Percentiles rank a stretch among this genome's conserved stretches.
These are phyloP conservation scores for Scalesia atractyloides DNA, from an alignment of 129 eudicot species.

Conservation along the genomic window DNA sequence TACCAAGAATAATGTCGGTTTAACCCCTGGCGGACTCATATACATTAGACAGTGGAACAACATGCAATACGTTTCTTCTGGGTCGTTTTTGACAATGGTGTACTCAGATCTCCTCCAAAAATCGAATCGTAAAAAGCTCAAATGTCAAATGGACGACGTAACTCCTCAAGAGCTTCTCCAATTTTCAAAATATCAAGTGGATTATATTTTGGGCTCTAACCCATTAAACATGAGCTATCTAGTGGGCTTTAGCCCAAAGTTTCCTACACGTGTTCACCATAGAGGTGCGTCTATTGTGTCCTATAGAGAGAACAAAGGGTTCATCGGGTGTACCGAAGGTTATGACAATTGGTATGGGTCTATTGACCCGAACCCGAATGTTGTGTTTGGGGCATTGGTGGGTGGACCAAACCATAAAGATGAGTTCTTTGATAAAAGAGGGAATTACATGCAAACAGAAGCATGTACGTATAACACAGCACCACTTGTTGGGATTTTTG, in stretches of 20 bases:
- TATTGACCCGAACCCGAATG: conserved; percentile 60
- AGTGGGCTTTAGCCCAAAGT: conserved; percentile 70
- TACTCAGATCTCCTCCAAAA: conserved; percentile 61
- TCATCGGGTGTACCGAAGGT: conserved; percentile 88
- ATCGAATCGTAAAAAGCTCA: conserved; percentile 35
- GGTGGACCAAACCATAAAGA: conserved; percentile 77
- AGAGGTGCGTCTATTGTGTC: conserved; percentile 75
- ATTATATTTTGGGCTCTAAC: conserved; percentile 75
- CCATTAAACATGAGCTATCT: conserved; percentile 73
- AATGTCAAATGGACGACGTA: conserved; percentile 44
- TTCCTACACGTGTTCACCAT: conserved; percentile 72
- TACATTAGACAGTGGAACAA: conserved; percentile 80
- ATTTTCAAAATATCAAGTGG: conserved; percentile 71
- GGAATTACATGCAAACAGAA: conserved; percentile 72
- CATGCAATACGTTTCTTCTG: conserved; percentile 77
- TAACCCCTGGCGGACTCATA: conserved; percentile 74
- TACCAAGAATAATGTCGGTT: conserved; percentile 40
- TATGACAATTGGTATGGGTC: conserved; percentile 63
- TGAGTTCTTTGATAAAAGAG: conserved; percentile 52
- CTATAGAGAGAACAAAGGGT: conserved; percentile 53
- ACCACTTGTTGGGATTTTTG: conserved; percentile 78
- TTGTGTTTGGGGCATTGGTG: conserved; percentile 64
- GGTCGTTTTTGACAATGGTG: conserved; percentile 48
- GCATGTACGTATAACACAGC: conserved; percentile 83
- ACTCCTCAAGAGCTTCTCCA: conserved; percentile 45